Evolutionary conservation across 768 basidiomycete genomes (phyloP), one percentile per base, ranked within the genome.

Genomic region (Cystobasidiopsis lactophilus): DNA sequence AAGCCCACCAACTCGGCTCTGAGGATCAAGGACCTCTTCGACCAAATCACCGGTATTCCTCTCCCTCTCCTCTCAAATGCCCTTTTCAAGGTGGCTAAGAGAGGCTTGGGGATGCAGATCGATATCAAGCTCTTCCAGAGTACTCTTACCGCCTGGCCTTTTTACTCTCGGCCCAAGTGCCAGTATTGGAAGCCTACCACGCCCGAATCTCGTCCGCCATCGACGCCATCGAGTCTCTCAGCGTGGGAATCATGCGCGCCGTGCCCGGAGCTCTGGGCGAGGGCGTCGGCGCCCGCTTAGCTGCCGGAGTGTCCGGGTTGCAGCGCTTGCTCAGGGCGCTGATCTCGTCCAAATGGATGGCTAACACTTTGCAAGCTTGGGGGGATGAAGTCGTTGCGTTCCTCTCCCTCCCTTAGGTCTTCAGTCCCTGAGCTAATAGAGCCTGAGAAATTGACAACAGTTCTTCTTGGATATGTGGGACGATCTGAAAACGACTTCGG

Each of bases 211-310:
- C 76, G 1, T 75, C 80, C 9, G 85, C 88, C 9, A 69, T 95
- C 24, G 86, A 95, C 60, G 91, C 89, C 0, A 95, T 95, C 59
- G 93, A 96, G 66, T 81, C 79, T 1, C 71, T 93, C 4, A 85
- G 86, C 1, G 85, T 82, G 29, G 75, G 79, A 0, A 77, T 98
- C 58, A 76, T 88, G 39, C 79, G 85, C 14, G 81, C 81, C 3
- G 88, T 96, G 1, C 93, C 93, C 1, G 93, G 93, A 18, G 85
- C 85, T 0, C 72, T 96, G 38, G 73, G 76, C 72, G 77, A n/a
- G 69, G 71, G 27, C 64, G 69, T 29, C 68, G 73, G 53, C 69
- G 69, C 48, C 43, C 58, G 50, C 27, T 31, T 85, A 55, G 89
- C 88, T 0, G 76, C 75, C 33, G 93, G 93, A 1, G 74, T 82